Base-by-base conservation (phyloP, 305 asterid genomes). In the Withania somnifera region DNA sequence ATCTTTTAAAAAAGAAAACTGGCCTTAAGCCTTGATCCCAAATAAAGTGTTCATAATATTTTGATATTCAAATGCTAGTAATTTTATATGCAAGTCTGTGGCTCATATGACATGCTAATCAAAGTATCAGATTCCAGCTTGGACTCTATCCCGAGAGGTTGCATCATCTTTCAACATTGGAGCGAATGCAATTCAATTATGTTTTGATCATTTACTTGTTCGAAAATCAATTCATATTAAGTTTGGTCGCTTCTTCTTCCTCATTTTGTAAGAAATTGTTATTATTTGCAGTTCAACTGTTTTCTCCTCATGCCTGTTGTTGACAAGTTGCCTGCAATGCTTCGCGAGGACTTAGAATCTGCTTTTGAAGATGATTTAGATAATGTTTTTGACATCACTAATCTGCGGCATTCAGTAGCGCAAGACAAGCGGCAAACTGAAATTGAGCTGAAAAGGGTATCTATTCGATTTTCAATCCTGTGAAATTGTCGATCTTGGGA, bases 251-350 rank as follows among this genome's bases (percentile, higher is more conserved):
- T 75, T 75, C 11, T 10, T n/a, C 61, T 28, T 28, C 15, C 17
- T 5, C 47, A 28, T 51, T 76, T 76, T 51, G 79, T 51, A 67
- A 75, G 34, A 66, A 30, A 1, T 85, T 82, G 78, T 82, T 85
- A 22, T 73, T 64, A 81, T 84, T 79, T 88, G 92, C 97, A 95
- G 99, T 95, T 92, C 90, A 93, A 94, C 87, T 94, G 96, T 86
- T 95, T 95, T 84, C 97, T 95, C 83, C 97, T 93, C 58, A 95
- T 94, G 99, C 99, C 98, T 8, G 97, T 95, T 82, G 98, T 95
- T 42, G 99, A 95, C 91, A 95, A 95, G 92, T 87, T 95, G 88
- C 99, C 99, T 77, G 97, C 97, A 76, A 97, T 95, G 84, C 93
- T 95, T 38, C 92, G 97, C 11, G 95, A 92, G 82, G 99, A 95